Evolutionary conservation across 1,139 yeast genomes (phyloP).

Genomic region (Lodderomyces beijingensis): DNA sequence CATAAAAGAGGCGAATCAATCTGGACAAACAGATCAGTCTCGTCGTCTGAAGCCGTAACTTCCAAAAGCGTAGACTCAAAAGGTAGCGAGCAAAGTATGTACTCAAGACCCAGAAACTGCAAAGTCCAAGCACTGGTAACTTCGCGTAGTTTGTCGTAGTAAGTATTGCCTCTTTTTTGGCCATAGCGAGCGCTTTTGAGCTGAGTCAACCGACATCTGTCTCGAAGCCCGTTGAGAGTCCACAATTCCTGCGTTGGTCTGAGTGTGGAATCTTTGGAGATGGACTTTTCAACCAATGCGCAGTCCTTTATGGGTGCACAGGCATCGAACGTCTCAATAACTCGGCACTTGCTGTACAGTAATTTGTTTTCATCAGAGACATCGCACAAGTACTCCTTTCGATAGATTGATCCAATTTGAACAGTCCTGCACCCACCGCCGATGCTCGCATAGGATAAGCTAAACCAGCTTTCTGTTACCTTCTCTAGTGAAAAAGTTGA

Average conservation of each 20-base stretch:
- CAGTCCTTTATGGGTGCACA: conserved; percentile 51
- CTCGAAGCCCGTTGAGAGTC: conserved; percentile 43
- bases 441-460: conserved; percentile 30
- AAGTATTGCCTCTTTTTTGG: conserved; percentile 17
- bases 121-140: conserved; percentile 19
- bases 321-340: conserved; percentile 30
- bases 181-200: conserved; percentile 37
- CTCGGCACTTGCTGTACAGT: conserved; percentile 11
- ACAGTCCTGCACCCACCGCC: conserved; percentile 32
- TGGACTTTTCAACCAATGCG: conserved; percentile 27
- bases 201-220: conserved; percentile 34
- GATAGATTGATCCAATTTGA: conserved; percentile 14
- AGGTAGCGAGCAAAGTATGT: conserved; percentile 33
- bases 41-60: conserved; percentile 14
- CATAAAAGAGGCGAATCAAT: conserved; percentile 19
- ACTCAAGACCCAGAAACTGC: conserved; percentile 15
- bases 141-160: conserved; percentile 23
- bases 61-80: conserved; percentile 37
- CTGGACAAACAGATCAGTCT: conserved; percentile 21
- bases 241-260: conserved; percentile 38
- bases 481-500: conserved; percentile 30
- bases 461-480: conserved; percentile 14
- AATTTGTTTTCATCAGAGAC: conserved; percentile 11
- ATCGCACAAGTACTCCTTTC: conserved; percentile 13
- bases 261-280: conserved; percentile 15